phyloP scores from a whole-genome alignment of 2,329 filamentous ascomycete species.

The Fusarium brevicatenulatum region DNA sequence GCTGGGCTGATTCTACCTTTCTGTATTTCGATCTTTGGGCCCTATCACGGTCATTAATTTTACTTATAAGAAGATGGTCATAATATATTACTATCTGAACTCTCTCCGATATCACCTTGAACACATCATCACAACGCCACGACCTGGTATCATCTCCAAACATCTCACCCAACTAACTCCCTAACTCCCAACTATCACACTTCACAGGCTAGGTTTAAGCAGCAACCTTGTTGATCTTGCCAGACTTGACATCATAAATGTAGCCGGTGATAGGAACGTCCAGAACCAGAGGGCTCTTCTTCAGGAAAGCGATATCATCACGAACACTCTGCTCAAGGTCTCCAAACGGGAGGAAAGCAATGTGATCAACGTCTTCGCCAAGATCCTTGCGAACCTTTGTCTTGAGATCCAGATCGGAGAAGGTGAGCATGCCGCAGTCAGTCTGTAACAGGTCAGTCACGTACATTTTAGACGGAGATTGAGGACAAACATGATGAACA shows the following conservation, averaged over 20 bases:
- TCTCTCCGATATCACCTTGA: no score
- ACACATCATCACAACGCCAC: no score
- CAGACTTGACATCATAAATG: slow-evolving; percentile 81
- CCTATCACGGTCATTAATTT: no score
- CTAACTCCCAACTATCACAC: no score
- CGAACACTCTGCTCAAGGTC: slow-evolving; percentile 71
- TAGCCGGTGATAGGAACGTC: slow-evolving; percentile 76
- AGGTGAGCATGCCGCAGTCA: slow-evolving; percentile 70
- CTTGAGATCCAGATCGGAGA: slow-evolving; percentile 67
- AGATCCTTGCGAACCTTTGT: slow-evolving; percentile 68
- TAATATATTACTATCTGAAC: no score
- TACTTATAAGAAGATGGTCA: no score
- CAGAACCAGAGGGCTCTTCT: slow-evolving; percentile 67
- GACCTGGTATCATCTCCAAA: neutral
- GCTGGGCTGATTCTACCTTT: no score
- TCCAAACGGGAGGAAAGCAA: slow-evolving; percentile 75
- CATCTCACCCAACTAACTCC: no score
- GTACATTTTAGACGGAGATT: rapidly evolving
- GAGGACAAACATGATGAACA: slow-evolving; percentile 66
- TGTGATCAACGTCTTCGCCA: slow-evolving; percentile 57
- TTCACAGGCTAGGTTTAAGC: no score
- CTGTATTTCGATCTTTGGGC: no score
- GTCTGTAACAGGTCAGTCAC: slow-evolving; percentile 27
- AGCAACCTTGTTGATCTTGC: slow-evolving; percentile 56
- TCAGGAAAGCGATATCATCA: slow-evolving; percentile 73